Percentiles rank a stretch among this genome's conserved stretches.
These are phyloP conservation scores for Scedosporium minutisporum DNA, from an alignment of 2,329 filamentous ascomycete species.

Conservation along the genomic window DNA sequence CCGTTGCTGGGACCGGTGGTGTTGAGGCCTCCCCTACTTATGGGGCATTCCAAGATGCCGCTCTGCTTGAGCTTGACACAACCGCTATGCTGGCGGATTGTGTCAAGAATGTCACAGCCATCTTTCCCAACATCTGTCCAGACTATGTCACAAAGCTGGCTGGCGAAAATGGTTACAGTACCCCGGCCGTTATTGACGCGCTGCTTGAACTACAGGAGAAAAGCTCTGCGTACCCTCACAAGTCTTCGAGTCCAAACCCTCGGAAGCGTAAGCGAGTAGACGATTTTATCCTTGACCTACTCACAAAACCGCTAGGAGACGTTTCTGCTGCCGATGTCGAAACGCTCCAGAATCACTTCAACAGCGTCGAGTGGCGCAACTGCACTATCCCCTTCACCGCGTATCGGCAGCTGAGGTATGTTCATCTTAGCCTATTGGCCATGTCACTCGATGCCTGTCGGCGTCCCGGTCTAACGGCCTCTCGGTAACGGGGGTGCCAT, in stretches of 20 bases:
- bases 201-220: slow-evolving; percentile 31
- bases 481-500: too few relatives aligned
- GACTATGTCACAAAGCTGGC: slow-evolving; percentile 23
- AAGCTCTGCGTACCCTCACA: slow-evolving; percentile 26
- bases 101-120: slow-evolving; percentile 9
- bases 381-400: background rate
- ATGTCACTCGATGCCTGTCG: too few relatives aligned
- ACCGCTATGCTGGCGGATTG: slow-evolving; percentile 7
- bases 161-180: slow-evolving; percentile 16
- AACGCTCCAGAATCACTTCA: background rate
- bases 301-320: slow-evolving; percentile 1
- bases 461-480: too few relatives aligned
- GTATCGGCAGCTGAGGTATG: background rate
- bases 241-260: slow-evolving; percentile 8
- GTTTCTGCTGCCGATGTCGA: background rate
- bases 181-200: slow-evolving; percentile 22
- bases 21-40: background rate
- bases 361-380: background rate
- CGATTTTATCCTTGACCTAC: slow-evolving; percentile 4
- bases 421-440: background rate
- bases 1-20: background rate
- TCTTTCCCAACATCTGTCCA: slow-evolving; percentile 38
- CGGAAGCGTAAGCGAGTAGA: slow-evolving; percentile 33
- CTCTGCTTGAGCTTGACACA: background rate
- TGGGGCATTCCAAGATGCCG: background rate